phyloP scores from a whole-genome alignment of 164 flowering plant species.

The Vitis riparia region DNA sequence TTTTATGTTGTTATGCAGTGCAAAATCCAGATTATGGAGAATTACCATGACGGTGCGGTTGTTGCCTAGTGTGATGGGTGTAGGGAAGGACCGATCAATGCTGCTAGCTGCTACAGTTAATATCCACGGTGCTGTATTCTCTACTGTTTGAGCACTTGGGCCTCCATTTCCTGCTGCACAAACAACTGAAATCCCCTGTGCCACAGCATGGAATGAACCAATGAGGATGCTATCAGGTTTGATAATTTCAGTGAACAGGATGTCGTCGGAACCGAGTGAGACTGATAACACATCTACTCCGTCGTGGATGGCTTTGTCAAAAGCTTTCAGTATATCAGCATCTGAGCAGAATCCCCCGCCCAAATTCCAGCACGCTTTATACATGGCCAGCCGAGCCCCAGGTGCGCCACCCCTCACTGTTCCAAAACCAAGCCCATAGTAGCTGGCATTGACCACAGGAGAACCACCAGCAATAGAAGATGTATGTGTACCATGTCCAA shows the following conservation, averaged over 20 bases:
- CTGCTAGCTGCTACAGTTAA: constrained; percentile 30
- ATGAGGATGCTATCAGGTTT: constrained; percentile 6
- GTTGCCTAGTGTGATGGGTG: constrained; percentile 8
- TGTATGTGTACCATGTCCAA: constrained; percentile 20
- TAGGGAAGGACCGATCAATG: constrained; percentile 11
- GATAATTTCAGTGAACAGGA: neutral
- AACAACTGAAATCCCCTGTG: constrained; percentile 19
- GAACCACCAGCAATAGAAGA: constrained; percentile 13
- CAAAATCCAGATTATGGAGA: neutral
- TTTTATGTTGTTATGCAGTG: too few relatives aligned
- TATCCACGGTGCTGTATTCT: constrained; percentile 25
- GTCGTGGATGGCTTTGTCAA: neutral
- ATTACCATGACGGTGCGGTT: constrained; percentile 12
- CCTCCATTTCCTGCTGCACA: constrained; percentile 26
- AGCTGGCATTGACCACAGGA: constrained; percentile 5
- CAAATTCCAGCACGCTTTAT: constrained; percentile 17
- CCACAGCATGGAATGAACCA: constrained; percentile 28
- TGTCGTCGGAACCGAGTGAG: neutral
- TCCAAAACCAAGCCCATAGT: constrained; percentile 6
- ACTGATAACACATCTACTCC: neutral
- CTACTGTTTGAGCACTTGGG: neutral
- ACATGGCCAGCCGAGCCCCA: constrained; percentile 12
- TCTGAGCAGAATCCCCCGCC: neutral
- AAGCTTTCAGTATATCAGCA: constrained; percentile 16
- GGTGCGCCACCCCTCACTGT: constrained; percentile 15